Evolutionary conservation across 805 yeast genomes (phyloP).

Genomic region (Saccharomycopsis sp.): DNA sequence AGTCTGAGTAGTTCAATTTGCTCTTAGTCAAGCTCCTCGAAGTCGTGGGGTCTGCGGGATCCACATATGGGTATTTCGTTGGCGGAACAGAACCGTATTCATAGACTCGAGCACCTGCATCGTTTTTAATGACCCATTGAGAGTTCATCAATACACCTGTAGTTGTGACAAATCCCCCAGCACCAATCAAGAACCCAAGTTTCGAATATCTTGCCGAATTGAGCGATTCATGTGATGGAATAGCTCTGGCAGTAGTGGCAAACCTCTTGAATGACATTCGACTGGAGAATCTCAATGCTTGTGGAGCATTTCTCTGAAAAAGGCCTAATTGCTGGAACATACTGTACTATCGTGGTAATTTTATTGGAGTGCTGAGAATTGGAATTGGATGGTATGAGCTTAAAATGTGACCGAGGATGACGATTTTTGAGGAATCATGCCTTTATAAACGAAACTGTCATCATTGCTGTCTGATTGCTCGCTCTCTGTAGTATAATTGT

Average conservation of each 20-base stretch:
- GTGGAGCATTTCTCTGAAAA: neutral
- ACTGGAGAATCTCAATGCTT: neutral
- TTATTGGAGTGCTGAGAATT: no score
- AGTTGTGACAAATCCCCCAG: neutral
- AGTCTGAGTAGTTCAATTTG: slow-evolving; percentile 47
- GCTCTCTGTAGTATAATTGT: no score
- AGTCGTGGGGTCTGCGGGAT: neutral
- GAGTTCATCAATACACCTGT: slow-evolving; percentile 8
- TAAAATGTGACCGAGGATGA: neutral
- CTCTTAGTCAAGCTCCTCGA: slow-evolving; percentile 28
- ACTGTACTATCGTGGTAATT: no score
- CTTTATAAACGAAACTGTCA: neutral
- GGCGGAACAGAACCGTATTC: neutral
- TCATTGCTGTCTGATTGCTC: neutral
- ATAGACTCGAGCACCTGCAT: slow-evolving; percentile 2
- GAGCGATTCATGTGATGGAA: neutral
- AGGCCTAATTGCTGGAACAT: neutral
- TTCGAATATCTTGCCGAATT: neutral
- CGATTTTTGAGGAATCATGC: neutral
- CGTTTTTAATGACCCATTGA: slow-evolving; percentile 4
- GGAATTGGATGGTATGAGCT: no score
- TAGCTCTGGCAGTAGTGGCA: neutral
- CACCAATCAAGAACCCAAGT: neutral
- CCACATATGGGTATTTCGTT: neutral
- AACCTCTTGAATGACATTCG: neutral